Evolutionary conservation across 306 rosid genomes (phyloP), one percentile per base, ranked within the genome.

Genomic region (Aeschynomene evenia): DNA sequence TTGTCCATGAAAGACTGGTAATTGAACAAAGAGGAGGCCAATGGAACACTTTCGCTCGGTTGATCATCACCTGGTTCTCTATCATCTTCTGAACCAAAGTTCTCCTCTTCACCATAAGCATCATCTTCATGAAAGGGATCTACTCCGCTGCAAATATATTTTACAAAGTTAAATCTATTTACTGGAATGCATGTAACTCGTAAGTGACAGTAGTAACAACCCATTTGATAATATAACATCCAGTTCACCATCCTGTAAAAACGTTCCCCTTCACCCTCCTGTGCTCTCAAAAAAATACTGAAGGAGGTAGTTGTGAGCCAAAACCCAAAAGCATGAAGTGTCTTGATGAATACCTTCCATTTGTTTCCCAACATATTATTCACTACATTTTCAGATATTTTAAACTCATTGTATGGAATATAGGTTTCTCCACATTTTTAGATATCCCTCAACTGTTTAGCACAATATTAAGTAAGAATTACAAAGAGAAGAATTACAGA

Each of bases 1-100:
- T 84, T 94, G 66, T 85, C 77, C 89, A 85, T 87, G 84, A 73
- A 94, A 31, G 96, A 70, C 43, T 87, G 96, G 80, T 89, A 91
- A 83, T 91, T 94, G 53, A 76, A 64, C 63, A 68, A 40, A 57
- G 73, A 5, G 29, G 85, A 2, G 66, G 81, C 75, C 57, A 76
- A 49, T 51, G 79, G 70, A 53, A 73, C 64, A 11, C 23, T 70
- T 68, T 70, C 78, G 46, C n/a, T 71, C 6, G 70, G 71, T 71
- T 85, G 83, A 58, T 85, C 79, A 58, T 84, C 89, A 76, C 75
- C 84, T 52, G 75, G 71, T 57, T 75, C 82, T 84, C 81, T 66
- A 28, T 68, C 90, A n/a, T 83, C 87, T 63, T 83, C 95, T 15
- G 85, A 79, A 72, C 77, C 87, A 43, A 61, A 70, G 46, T 29